Evolutionary conservation across 306 rosid species (phyloP), one percentile per base, ranked within the genome.

Genomic region (Delonix regia): DNA sequence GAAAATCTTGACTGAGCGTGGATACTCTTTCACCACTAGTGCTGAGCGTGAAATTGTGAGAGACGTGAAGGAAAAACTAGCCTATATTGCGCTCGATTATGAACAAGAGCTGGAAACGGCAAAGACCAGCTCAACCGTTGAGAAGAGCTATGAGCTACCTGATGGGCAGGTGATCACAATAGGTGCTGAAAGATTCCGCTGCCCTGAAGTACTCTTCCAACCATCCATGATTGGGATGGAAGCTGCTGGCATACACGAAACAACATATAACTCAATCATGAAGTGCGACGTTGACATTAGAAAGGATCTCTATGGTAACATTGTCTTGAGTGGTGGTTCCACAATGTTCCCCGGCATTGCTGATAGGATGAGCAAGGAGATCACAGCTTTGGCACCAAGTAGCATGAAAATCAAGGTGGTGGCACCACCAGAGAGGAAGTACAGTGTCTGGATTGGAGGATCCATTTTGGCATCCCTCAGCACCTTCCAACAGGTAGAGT

Each of bases 201-300:
- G 97, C 78, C 99, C 99, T 15, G 99, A 94, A 87, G 99, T 94
- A 4, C 97, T 94, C 78, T 94, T 94, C 97, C 97, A 92, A 72
- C 99, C 99, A 39, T 94, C 99, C 73, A 94, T 92, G 97, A 92
- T 94, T 10, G 97, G 99, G 19, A 94, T 94, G 99, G 97, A 94
- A 85, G 89, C 97, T 76, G 69, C 93, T 49, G 99, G 97, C 67
- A 94, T 94, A 15, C 99, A 94, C 71, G 99, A 94, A 84, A 94
- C 99, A 56, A 94, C 97, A 6, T 94, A 94, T 85, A 94, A 94
- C 78, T 92, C 98, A n/a, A 94, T 94, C 85, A 94, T 94, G 98
- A 94, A 94, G 84, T 94, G 98, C 38, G 98, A 94, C 57, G 97
- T 94, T n/a, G 97, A 94, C 69, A 92, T 94, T 25, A 89, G 98